Evolutionary conservation across 148 eudicot species (phyloP).

Genomic region (Chenopodium formosanum): DNA sequence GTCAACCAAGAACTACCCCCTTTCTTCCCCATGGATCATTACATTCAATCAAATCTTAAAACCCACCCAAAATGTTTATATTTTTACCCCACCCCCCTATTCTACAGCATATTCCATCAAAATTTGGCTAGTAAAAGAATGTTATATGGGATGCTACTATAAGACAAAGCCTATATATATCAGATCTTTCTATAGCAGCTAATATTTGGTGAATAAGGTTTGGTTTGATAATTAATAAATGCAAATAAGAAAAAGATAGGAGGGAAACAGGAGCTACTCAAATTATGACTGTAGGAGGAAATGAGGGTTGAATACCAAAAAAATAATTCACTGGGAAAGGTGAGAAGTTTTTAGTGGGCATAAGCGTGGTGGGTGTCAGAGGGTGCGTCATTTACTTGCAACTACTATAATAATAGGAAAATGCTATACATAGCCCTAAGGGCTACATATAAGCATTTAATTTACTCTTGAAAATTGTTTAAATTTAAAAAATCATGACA

Average conservation of each 20-base stretch:
- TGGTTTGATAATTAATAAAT: slow-evolving; percentile 9
- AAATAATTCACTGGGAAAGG: slow-evolving; percentile 26
- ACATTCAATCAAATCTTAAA: slow-evolving; percentile 22
- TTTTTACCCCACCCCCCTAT: slow-evolving; percentile 8
- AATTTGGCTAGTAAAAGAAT: slow-evolving; percentile 9
- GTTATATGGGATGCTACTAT: not conserved
- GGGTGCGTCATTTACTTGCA: slow-evolving; percentile 24
- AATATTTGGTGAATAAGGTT: slow-evolving; percentile 1
- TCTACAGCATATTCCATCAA: slow-evolving; percentile 16
- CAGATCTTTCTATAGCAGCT: slow-evolving; percentile 5
- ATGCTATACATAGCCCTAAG: too few relatives aligned
- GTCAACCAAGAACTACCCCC: slow-evolving; percentile 64
- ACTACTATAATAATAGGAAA: slow-evolving; percentile 11
- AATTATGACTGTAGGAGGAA: slow-evolving; percentile 12
- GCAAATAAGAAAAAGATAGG: slow-evolving; percentile 12
- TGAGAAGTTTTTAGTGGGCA: slow-evolving; percentile 34
- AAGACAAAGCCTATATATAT: not conserved
- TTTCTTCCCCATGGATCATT: slow-evolving; percentile 35
- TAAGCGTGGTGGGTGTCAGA: slow-evolving; percentile 41
- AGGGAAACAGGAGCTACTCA: slow-evolving; percentile 13
- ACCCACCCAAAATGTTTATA: not conserved
- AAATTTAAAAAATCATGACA: too few relatives aligned
- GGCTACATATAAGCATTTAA: too few relatives aligned
- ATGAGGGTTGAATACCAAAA: not conserved
- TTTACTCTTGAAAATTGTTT: too few relatives aligned